Evolutionary conservation across 225 moss, liverwort and hornwort species (phyloP).

Genomic region (Anthoceros angustus): DNA sequence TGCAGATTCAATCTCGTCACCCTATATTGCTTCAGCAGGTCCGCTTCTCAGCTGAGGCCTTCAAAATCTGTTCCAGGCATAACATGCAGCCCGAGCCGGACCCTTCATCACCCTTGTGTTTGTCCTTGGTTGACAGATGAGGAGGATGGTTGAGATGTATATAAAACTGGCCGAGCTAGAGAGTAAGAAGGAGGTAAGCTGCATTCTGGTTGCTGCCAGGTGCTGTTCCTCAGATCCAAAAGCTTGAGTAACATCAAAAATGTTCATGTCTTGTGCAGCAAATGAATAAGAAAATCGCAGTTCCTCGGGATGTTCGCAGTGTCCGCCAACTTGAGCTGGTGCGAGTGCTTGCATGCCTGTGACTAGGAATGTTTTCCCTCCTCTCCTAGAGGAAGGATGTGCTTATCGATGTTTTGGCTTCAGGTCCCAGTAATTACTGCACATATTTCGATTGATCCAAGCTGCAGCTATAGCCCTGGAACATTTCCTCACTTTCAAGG

Average conservation of each 20-base stretch:
- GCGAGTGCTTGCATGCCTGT: constrained; percentile 6
- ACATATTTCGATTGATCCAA: constrained; percentile 55
- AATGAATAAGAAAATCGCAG: constrained; percentile 53
- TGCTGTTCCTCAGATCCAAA: background rate
- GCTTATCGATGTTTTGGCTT: background rate
- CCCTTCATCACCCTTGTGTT: background rate
- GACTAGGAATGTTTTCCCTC: background rate
- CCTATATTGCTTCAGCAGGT: constrained; percentile 56
- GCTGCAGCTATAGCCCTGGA: constrained; percentile 52
- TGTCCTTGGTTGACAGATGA: constrained; percentile 33
- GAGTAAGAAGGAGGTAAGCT: constrained; percentile 58
- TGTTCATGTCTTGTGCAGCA: constrained; percentile 26
- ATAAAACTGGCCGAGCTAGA: constrained; percentile 93
- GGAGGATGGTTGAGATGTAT: constrained; percentile 88
- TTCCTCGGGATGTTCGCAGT: constrained; percentile 76
- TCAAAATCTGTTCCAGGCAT: background rate
- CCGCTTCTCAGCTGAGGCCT: background rate
- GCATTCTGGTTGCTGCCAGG: background rate
- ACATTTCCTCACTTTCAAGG: constrained; percentile 71
- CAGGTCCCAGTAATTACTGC: constrained; percentile 94
- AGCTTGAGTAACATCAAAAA: background rate
- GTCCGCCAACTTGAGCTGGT: constrained; percentile 82
- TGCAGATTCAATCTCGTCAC: constrained; percentile 36
- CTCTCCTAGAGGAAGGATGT: background rate
- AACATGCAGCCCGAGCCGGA: background rate